Conservation (phyloP, 108 stramenopile genomes). For the Skeletonema costatum region DNA sequence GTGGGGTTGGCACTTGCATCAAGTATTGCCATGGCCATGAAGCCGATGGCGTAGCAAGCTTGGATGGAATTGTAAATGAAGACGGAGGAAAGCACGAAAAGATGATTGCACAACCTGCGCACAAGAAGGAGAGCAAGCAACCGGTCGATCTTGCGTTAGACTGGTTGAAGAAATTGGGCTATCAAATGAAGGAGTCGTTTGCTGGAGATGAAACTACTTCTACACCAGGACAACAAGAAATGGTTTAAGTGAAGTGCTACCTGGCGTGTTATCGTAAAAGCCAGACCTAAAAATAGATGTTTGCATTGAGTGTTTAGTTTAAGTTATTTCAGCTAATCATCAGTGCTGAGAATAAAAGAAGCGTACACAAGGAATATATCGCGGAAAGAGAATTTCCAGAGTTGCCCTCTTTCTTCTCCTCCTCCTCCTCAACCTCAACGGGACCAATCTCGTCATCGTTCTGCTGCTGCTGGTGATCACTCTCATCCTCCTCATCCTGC, state of each 20-base stretch:
- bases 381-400: neutral
- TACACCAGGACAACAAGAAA: neutral
- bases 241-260: too few relatives aligned
- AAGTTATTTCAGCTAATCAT: neutral
- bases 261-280: too few relatives aligned
- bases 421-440: neutral
- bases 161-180: neutral
- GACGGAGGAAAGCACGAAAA: neutral
- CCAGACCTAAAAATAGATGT: too few relatives aligned
- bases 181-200: neutral
- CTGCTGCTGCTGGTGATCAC: neutral
- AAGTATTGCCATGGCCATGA: neutral
- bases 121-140: neutral
- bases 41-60: too few relatives aligned
- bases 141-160: neutral
- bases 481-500: too few relatives aligned
- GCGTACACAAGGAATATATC: neutral
- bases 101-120: neutral
- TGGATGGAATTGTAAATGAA: neutral
- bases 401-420: neutral
- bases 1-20: neutral
- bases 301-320: neutral
- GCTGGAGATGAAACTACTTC: neutral
- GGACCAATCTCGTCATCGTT: neutral
- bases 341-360: neutral